phyloP scores from a whole-genome alignment of 257 asterid species.

The Avicennia marina region DNA sequence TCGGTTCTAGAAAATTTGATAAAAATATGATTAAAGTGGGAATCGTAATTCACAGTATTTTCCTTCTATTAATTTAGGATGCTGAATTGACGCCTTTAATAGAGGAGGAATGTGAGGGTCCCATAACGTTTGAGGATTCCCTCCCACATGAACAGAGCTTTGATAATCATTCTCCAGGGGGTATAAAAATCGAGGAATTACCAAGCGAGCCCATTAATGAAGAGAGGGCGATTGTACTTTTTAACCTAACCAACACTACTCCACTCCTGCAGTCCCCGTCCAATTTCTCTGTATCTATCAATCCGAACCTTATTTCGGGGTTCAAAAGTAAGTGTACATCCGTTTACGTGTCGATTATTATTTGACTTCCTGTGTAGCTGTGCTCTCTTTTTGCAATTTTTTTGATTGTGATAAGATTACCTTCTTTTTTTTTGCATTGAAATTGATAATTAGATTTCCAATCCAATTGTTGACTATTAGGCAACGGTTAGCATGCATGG shows the following conservation, averaged over 20 bases:
- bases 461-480: too few species aligned
- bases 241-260: conserved; percentile 36
- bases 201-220: conserved; percentile 40
- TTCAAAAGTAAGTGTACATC: conserved; percentile 50
- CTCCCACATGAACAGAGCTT: conserved; percentile 5
- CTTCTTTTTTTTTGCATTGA: too few species aligned
- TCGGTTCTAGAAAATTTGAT: too few species aligned
- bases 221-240: conserved; percentile 75
- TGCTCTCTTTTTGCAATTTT: too few species aligned
- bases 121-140: conserved; percentile 22
- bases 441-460: too few species aligned
- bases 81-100: conserved; percentile 61
- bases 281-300: conserved; percentile 34
- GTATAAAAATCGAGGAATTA: conserved; percentile 62
- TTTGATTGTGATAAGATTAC: too few species aligned
- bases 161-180: conserved; percentile 22
- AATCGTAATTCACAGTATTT: background rate
- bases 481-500: too few species aligned
- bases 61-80: conserved; percentile 41
- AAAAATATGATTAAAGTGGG: background rate
- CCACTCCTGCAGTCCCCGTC: conserved; percentile 38
- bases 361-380: too few species aligned
- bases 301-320: conserved; percentile 40
- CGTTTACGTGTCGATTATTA: too few species aligned
- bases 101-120: conserved; percentile 53